phyloP scores from a whole-genome alignment of 352 stramenopile genomes.

The Globisporangium solare region DNA sequence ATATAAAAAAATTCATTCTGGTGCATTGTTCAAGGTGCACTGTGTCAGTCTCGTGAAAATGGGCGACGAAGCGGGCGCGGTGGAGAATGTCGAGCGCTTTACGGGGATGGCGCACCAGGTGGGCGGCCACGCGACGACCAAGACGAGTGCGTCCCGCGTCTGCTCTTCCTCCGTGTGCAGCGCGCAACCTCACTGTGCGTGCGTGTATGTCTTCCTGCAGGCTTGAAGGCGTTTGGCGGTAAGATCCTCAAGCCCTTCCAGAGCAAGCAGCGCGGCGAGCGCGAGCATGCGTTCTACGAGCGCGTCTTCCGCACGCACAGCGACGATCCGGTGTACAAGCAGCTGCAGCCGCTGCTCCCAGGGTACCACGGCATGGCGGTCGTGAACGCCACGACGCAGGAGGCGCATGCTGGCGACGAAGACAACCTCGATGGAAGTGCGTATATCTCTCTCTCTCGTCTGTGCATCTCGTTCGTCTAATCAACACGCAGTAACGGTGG shows the following conservation, averaged over 20 bases:
- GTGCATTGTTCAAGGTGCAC: not conserved
- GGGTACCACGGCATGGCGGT: conserved; percentile 54
- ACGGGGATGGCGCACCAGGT: conserved; percentile 71
- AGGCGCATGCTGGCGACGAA: not conserved
- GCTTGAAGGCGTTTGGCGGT: conserved; percentile 54
- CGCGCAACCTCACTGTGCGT: not conserved
- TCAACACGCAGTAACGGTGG: not conserved
- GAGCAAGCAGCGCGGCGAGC: conserved; percentile 66
- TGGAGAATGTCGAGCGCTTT: conserved; percentile 20
- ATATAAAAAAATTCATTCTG: conserved; percentile 7
- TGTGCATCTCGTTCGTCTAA: not conserved
- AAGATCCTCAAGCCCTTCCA: conserved; percentile 87
- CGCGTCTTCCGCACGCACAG: conserved; percentile 35
- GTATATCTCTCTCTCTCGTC: not conserved
- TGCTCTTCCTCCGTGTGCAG: not conserved
- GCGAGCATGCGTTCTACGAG: conserved; percentile 77
- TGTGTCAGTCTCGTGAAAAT: conserved; percentile 7
- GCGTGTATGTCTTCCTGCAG: conserved; percentile 24
- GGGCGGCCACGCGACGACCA: conserved; percentile 65
- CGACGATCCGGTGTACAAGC: conserved; percentile 17
- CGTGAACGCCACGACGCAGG: conserved; percentile 15
- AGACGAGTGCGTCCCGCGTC: conserved; percentile 37
- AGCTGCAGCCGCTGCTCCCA: conserved; percentile 47
- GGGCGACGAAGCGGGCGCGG: not conserved
- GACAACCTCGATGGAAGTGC: conserved; percentile 9